Evolutionary conservation across 176 grass and related monocot genomes (phyloP).

Genomic region (maize (Zea mays)): DNA sequence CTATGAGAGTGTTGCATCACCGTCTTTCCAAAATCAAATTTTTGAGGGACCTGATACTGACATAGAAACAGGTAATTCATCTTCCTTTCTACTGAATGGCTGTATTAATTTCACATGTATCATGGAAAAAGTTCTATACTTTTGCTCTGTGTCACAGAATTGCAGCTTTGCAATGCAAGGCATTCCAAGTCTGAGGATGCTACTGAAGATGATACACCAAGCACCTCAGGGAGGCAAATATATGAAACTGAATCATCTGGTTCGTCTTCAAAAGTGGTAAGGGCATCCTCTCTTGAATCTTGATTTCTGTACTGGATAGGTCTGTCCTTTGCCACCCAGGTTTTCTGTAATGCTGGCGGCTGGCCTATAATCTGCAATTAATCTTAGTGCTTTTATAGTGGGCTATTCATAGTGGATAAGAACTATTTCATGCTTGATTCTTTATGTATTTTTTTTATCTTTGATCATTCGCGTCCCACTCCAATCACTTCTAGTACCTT

Average conservation of each 20-base stretch:
- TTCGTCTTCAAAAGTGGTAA: conserved; percentile 65
- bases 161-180: conserved; percentile 78
- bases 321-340: conserved; percentile 12
- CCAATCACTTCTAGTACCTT: conserved; percentile 11
- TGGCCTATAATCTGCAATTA: conserved; percentile 1
- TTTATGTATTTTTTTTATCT: background rate
- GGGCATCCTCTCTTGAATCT: conserved; percentile 12
- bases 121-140: conserved; percentile 4
- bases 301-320: conserved; percentile 26
- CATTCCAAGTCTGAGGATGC: conserved; percentile 65
- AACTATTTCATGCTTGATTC: conserved; percentile 18
- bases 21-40: conserved; percentile 88
- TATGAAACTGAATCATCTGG: conserved; percentile 45
- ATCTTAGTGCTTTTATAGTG: conserved; percentile 3
- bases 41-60: conserved; percentile 96
- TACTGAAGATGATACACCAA: conserved; percentile 75
- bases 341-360: background rate
- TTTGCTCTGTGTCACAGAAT: conserved; percentile 53
- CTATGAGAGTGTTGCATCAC: conserved; percentile 62
- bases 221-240: conserved; percentile 89
- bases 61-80: conserved; percentile 78
- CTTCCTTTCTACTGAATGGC: background rate
- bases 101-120: conserved; percentile 18
- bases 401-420: background rate
- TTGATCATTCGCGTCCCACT: background rate